Conservation (phyloP, 2,329 filamentous ascomycete species). For the Pseudocercospora pini-densiflorae region DNA sequence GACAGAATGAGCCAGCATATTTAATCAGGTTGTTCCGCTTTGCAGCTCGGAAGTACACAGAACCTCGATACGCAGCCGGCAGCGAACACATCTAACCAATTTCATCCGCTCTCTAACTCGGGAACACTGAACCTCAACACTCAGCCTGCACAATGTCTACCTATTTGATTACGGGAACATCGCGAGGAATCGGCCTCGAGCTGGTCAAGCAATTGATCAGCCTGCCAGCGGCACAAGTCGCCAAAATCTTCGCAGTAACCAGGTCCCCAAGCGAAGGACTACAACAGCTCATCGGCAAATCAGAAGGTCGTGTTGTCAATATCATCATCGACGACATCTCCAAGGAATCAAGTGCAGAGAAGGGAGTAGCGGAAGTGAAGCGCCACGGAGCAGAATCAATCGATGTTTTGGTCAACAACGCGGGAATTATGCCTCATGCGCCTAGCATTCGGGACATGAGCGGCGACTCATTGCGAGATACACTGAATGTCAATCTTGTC, state of each 20-base stretch:
- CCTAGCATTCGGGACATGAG: constrained; percentile 12
- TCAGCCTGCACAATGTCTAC: constrained; percentile 34
- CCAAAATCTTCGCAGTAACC: constrained; percentile 35
- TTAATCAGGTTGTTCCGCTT: not conserved
- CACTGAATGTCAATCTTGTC: constrained; percentile 43
- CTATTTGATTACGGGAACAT: constrained; percentile 43
- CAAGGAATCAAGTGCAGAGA: constrained; percentile 15
- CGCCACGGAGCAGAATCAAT: constrained; percentile 9
- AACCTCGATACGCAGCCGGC: too few species aligned
- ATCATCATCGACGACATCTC: constrained; percentile 10
- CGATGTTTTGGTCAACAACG: constrained; percentile 24
- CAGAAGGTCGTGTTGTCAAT: constrained; percentile 16
- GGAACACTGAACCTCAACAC: not conserved
- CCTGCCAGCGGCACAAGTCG: constrained; percentile 38
- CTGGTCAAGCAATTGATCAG: constrained; percentile 40
- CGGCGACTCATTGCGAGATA: constrained; percentile 7
- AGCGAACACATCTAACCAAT: too few species aligned
- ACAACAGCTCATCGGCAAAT: constrained; percentile 11
- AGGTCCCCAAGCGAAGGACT: constrained; percentile 27
- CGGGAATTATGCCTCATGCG: constrained; percentile 9
- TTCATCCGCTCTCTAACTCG: not conserved
- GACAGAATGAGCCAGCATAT: not conserved
- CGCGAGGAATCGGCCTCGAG: constrained; percentile 44
- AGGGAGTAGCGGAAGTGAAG: constrained; percentile 9
- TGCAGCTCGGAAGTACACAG: not conserved